Conservation (phyloP, 1,139 yeast genomes). For the Saccharomyces hybrid region DNA sequence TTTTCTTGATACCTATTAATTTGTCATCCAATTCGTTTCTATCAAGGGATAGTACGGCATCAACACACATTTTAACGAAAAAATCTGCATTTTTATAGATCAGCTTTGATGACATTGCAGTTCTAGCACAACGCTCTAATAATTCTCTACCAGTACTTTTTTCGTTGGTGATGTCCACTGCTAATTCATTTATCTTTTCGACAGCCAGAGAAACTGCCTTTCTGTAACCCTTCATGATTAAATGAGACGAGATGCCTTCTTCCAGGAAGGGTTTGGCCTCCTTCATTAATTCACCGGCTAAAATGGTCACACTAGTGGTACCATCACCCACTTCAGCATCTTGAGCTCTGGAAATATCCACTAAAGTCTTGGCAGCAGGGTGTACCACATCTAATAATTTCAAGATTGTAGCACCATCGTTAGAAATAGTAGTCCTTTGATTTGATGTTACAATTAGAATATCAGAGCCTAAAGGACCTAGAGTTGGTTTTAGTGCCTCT, state of each 20-base stretch:
- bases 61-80: slow-evolving; percentile 94
- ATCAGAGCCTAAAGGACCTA: slow-evolving; percentile 97
- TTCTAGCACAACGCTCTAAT: slow-evolving; percentile 86
- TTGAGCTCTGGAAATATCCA: slow-evolving; percentile 91
- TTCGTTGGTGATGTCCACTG: slow-evolving; percentile 53
- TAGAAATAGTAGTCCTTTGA: slow-evolving; percentile 89
- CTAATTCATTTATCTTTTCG: slow-evolving; percentile 60
- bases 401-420: slow-evolving; percentile 96
- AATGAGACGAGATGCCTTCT: slow-evolving; percentile 89
- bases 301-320: slow-evolving; percentile 86
- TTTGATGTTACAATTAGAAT: slow-evolving; percentile 74
- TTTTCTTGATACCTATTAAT: slow-evolving; percentile 88
- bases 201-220: slow-evolving; percentile 76
- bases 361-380: slow-evolving; percentile 94
- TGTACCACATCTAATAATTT: slow-evolving; percentile 90
- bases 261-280: slow-evolving; percentile 87
- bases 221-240: slow-evolving; percentile 81
- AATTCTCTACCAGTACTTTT: slow-evolving; percentile 47
- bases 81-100: slow-evolving; percentile 80
- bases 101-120: slow-evolving; percentile 95
- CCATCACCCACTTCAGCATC: slow-evolving; percentile 99
- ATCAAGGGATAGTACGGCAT: slow-evolving; percentile 83
- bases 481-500: slow-evolving; percentile 87
- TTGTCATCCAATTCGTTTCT: slow-evolving; percentile 79
- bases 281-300: slow-evolving; percentile 90